These are phyloP conservation scores for Ceratorhiza oryzae-sativae DNA, from an alignment of 1,284 basidiomycete genomes.

Conservation along the genomic window DNA sequence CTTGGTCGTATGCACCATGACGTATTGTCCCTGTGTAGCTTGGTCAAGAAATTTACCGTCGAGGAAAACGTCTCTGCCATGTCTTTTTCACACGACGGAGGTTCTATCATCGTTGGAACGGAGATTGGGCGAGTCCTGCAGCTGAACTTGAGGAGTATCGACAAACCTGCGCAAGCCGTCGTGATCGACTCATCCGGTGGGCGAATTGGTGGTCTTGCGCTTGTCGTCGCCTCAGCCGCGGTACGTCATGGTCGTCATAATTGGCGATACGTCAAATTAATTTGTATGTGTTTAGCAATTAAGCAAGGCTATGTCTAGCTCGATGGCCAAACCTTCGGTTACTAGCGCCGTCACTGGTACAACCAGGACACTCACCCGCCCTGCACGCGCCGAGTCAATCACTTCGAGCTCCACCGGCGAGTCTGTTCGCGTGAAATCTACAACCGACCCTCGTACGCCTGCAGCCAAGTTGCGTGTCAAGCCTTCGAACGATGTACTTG, in stretches of 20 bases:
- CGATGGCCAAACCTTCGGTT: background rate
- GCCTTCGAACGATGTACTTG: conserved; percentile 1
- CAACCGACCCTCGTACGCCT: conserved; percentile 4
- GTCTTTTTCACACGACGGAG: conserved; percentile 71
- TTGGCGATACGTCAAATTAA: background rate
- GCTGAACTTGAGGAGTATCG: conserved; percentile 66
- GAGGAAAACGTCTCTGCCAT: conserved; percentile 63
- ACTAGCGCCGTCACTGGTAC: background rate
- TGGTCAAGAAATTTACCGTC: conserved; percentile 63
- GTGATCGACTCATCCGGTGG: conserved; percentile 58
- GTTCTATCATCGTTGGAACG: conserved; percentile 67
- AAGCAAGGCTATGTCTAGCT: background rate
- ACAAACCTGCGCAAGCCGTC: conserved; percentile 64
- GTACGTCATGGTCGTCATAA: background rate
- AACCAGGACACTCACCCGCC: background rate
- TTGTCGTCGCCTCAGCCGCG: conserved; percentile 45
- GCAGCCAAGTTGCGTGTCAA: conserved; percentile 2
- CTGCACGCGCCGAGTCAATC: conserved; percentile 15
- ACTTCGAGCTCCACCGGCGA: conserved; percentile 8
- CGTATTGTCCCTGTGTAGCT: conserved; percentile 50
- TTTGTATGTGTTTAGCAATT: background rate
- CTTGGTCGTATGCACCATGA: background rate
- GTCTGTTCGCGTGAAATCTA: conserved; percentile 7
- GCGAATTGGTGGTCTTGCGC: conserved; percentile 60
- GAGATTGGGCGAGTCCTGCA: conserved; percentile 66